Percentiles rank a stretch among this genome's conserved stretches.
These are phyloP conservation scores for Chlorophyllum brunneum DNA, from an alignment of 768 basidiomycete species.

Conservation along the genomic window DNA sequence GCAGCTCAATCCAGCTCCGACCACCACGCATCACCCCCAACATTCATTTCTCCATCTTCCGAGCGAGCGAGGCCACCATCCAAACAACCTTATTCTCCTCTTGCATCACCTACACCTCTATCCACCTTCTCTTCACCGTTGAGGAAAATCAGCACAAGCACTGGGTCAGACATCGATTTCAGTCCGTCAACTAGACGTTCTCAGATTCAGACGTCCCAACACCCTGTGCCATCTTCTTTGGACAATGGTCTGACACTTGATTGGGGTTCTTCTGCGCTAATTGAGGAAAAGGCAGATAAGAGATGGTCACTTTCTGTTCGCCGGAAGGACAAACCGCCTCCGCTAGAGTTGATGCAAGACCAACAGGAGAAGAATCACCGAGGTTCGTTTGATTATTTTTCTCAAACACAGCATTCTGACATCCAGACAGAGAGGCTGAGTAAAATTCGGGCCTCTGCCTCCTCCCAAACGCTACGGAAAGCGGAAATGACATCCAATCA, in stretches of 20 bases:
- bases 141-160: slow-evolving; percentile 24
- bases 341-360: slow-evolving; percentile 44
- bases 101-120: slow-evolving; percentile 20
- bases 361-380: slow-evolving; percentile 57
- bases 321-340: slow-evolving; percentile 44
- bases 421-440: slow-evolving; percentile 49
- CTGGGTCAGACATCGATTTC: slow-evolving; percentile 59
- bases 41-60: slow-evolving; percentile 14
- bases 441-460: slow-evolving; percentile 45
- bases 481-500: slow-evolving; percentile 64
- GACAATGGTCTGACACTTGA: slow-evolving; percentile 71
- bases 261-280: slow-evolving; percentile 57
- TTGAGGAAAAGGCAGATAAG: slow-evolving; percentile 55
- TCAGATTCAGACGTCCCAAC: slow-evolving; percentile 29
- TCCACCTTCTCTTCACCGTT: slow-evolving; percentile 23
- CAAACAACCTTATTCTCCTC: slow-evolving; percentile 17
- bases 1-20: slow-evolving; percentile 18
- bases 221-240: slow-evolving; percentile 67
- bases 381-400: slow-evolving; percentile 33
- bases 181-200: slow-evolving; percentile 52
- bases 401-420: not conserved
- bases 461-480: slow-evolving; percentile 56
- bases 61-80: slow-evolving; percentile 25
- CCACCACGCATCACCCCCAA: slow-evolving; percentile 12
- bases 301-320: slow-evolving; percentile 61